Percentiles rank a stretch among this genome's conserved stretches.
Evolutionary conservation across 1,284 basidiomycete genomes (phyloP).

Genomic region (Rhizoctonia solani): DNA sequence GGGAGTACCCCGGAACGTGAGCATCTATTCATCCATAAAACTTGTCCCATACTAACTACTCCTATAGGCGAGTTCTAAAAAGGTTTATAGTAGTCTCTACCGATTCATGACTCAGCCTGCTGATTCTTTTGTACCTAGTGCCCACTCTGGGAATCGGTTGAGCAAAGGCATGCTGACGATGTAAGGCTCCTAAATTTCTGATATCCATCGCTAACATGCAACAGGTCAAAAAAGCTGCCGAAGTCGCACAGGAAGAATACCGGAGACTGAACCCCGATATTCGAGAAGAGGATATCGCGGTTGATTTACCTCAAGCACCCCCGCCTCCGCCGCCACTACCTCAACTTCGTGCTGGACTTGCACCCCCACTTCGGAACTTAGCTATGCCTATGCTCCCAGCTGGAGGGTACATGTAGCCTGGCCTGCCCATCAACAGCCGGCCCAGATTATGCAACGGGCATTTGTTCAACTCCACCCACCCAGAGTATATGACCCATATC

Average conservation of each 20-base stretch:
- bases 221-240: slow-evolving; percentile 71
- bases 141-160: slow-evolving; percentile 69
- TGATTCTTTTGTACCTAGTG: slow-evolving; percentile 51
- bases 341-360: neutral
- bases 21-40: slow-evolving; percentile 37
- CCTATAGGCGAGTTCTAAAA: too few relatives aligned
- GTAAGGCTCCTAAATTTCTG: slow-evolving; percentile 47
- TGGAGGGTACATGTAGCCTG: too few relatives aligned
- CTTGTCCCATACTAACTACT: neutral
- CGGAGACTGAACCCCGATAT: slow-evolving; percentile 60
- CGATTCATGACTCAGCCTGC: too few relatives aligned
- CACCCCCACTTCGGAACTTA: neutral
- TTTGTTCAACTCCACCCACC: too few relatives aligned
- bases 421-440: too few relatives aligned
- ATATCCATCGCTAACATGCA: slow-evolving; percentile 7
- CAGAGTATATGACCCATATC: too few relatives aligned
- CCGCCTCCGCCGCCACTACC: slow-evolving; percentile 46
- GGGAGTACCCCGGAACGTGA: slow-evolving; percentile 42
- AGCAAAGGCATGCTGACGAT: slow-evolving; percentile 66
- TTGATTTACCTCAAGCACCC: too few relatives aligned
- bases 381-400: too few relatives aligned
- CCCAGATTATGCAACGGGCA: too few relatives aligned
- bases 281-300: slow-evolving; percentile 56
- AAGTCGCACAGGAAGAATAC: slow-evolving; percentile 64
- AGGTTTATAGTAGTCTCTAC: too few relatives aligned